Base-by-base conservation (phyloP, 2,329 filamentous ascomycete species). In the Ciborinia camelliae region DNA sequence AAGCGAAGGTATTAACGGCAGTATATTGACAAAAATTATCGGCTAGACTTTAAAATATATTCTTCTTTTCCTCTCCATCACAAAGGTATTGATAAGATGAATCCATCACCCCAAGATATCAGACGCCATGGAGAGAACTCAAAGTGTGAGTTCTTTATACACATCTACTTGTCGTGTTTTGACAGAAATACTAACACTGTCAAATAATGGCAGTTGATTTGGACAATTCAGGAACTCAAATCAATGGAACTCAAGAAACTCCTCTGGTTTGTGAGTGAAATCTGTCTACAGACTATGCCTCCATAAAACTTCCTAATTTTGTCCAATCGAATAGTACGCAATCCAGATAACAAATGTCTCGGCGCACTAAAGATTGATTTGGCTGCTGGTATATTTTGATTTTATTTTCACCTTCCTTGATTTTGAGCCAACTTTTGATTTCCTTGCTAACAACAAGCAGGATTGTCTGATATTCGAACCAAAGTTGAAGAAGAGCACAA, bases 401-500 rank as follows among this genome's bases (percentile, higher is more conserved):
- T 43, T 59, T 51, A 6, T 51, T 28, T 14, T 51, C 23, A 26
- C 30, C 30, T 14, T 45, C 20, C 5, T 18, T 47, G 20, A 23
- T 2, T 28, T 57, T 47, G 30, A 10, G 32, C 30, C 30, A n/a
- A 48, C 4, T 7, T 26, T 20, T 59, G 15, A 37, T 23, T 37
- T 30, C 2, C 26, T 37, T 37, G 18, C 32, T 61, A 37, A 35
- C 4, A 48, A 63, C 12, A 37, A 20, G 8, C 30, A 63, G 61
- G 61, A 28, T 35, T 63, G 23, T n/a, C 50, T 45, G 18, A 57
- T 37, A 57, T 63, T 48, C 61, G 39, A 45, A 47, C 18, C n/a
- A 45, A 30, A 30, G 50, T 57, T 35, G 50, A 63, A 28, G 18
- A 57, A 28, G 50, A 63, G 32, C 51, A 63, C 18, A 63, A 63